Base-by-base conservation (phyloP, 306 rosid species). In the Acacia acuminata region DNA sequence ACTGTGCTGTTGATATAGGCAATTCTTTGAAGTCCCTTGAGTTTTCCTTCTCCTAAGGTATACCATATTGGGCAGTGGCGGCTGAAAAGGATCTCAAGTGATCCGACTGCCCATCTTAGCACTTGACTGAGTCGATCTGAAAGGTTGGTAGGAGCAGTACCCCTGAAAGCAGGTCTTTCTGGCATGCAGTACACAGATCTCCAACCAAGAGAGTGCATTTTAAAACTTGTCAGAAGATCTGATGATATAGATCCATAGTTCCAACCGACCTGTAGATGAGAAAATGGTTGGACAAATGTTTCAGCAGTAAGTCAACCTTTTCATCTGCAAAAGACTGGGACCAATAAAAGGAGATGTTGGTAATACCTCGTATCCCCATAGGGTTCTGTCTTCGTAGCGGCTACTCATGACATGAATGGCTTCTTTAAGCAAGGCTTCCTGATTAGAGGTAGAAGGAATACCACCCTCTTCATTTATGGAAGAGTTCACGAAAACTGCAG, bases 1-100 rank as follows among this genome's bases (percentile, higher is more conserved):
- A 94, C 91, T 13, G 99, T 94, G 82, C 92, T 94, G 88, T 88
- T 94, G 84, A 89, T 90, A 73, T 96, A 96, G 81, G 98, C 82
- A 43, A 96, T 81, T 55, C 99, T 87, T 86, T 96, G 98, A 0
- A 96, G 99, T 82, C 96, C 90, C 88, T 94, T 96, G 76, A 96
- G 97, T 78, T 84, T 96, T 80, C 97, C 98, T 44, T 89, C 92
- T 47, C 87, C 89, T 79, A 90, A 77, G 83, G 96, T 96, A 71
- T 88, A 96, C 86, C 86, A 83, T 42, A 94, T 74, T 5, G 99
- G 99, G 77, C 98, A 91, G 79, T 96, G 98, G 83, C 81, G 84
- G 87, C 99, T 96, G 94, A 96, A 94, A 78, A 96, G 92, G 73
- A 96, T 96, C 87, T 96, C 96, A 71, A 96, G 93, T 74, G 99